These are phyloP conservation scores for Persicaria maculosa DNA, from an alignment of 148 eudicot species.

Conservation along the genomic window DNA sequence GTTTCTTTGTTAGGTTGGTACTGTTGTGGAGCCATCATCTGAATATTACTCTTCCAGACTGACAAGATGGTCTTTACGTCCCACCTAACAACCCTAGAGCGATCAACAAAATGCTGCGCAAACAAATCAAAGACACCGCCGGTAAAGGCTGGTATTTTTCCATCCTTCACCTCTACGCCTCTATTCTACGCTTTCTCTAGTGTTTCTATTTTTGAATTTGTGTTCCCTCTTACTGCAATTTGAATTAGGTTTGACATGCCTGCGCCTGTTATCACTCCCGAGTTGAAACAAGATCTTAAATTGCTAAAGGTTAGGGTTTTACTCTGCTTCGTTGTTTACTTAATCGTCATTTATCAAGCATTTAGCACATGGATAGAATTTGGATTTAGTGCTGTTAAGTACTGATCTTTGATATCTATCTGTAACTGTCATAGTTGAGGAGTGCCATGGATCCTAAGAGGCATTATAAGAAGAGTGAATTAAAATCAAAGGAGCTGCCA, in stretches of 20 bases:
- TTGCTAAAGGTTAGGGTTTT: conserved; percentile 51
- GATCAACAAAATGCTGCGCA: conserved; percentile 49
- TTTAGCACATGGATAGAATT: background rate
- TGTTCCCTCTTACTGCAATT: background rate
- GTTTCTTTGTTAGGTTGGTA: conserved; percentile 58
- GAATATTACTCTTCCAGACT: conserved; percentile 66
- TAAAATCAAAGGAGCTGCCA: conserved; percentile 63
- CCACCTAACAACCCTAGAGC: conserved; percentile 76
- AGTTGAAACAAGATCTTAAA: conserved; percentile 80
- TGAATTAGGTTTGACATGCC: conserved; percentile 87
- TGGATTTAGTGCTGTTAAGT: background rate
- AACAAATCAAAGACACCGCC: conserved; percentile 76
- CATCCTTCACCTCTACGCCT: background rate
- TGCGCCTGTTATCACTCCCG: conserved; percentile 67
- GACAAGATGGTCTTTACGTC: conserved; percentile 67
- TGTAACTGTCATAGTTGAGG: conserved; percentile 51
- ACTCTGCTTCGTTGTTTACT: background rate
- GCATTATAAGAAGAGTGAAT: conserved; percentile 85
- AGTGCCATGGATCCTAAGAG: conserved; percentile 89
- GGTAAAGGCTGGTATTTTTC: conserved; percentile 56
- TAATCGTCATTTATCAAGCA: background rate
- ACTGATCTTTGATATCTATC: conserved; percentile 4
- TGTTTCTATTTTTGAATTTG: conserved; percentile 11
- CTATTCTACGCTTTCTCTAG: background rate
- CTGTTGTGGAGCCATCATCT: conserved; percentile 60